A percentile compares a stretch with the other conserved stretches of the same genome.
These are phyloP conservation scores for Colletotrichum lupini DNA, from an alignment of 2,329 filamentous ascomycete species.

Conservation along the genomic window DNA sequence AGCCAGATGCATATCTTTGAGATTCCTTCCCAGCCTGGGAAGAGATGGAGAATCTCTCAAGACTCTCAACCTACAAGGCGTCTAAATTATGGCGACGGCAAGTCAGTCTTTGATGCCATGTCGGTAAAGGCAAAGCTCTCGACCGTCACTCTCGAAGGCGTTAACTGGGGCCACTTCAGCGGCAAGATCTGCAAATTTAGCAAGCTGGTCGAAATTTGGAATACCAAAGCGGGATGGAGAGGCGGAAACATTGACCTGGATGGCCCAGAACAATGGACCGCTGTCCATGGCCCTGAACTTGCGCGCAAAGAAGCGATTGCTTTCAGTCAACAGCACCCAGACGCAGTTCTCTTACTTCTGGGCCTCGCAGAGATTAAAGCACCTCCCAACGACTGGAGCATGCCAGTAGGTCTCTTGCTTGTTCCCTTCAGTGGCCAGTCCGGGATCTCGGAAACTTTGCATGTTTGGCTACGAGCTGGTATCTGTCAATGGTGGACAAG, in stretches of 20 bases:
- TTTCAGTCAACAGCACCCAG: background rate
- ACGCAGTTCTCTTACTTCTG: background rate
- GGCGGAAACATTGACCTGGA: background rate
- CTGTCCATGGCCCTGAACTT: background rate
- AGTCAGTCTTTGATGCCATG: background rate
- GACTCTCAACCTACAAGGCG: background rate
- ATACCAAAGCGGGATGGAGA: background rate
- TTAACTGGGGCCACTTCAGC: background rate
- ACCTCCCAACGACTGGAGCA: background rate
- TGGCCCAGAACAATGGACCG: background rate
- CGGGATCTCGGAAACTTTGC: background rate
- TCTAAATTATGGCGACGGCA: background rate
- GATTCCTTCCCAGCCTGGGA: background rate
- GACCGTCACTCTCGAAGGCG: background rate
- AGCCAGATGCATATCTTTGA: background rate
- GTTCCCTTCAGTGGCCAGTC: background rate
- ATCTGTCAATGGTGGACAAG: background rate
- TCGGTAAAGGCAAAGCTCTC: background rate
- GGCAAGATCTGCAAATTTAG: background rate
- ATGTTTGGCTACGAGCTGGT: background rate
- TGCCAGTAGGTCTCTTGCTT: background rate
- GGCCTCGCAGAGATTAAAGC: background rate
- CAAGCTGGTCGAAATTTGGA: background rate
- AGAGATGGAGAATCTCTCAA: background rate
- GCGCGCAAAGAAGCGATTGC: background rate